Evolutionary conservation across 805 yeast species (phyloP).

Genomic region (Torulaspora quercuum): DNA sequence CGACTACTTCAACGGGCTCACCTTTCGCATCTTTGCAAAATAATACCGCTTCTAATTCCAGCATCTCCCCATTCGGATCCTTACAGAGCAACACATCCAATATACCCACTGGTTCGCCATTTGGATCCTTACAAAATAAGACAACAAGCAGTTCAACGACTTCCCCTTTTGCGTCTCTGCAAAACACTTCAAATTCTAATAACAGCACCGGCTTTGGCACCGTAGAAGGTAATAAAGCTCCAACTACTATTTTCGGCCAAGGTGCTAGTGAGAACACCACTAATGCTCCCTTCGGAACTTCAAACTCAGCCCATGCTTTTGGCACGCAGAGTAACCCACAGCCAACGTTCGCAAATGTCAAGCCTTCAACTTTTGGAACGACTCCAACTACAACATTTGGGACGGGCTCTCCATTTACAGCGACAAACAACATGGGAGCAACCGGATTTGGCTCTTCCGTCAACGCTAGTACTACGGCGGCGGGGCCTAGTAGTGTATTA

Average conservation of each 20-base stretch:
- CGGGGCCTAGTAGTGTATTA: conserved; percentile 8
- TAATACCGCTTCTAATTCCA: conserved; percentile 1
- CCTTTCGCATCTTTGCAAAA: conserved; percentile 9
- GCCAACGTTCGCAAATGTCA: too few species aligned
- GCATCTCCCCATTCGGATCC: conserved; percentile 14
- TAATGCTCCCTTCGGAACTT: conserved; percentile 6
- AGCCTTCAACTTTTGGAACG: too few species aligned
- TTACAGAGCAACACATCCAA: conserved; percentile 3
- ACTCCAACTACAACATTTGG: not conserved
- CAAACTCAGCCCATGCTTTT: conserved; percentile 1
- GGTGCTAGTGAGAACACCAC: too few species aligned
- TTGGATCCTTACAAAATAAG: conserved; percentile 4
- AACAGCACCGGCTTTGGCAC: too few species aligned
- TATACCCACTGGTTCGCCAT: not conserved
- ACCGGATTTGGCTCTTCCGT: conserved; percentile 3
- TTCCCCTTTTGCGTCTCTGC: conserved; percentile 3
- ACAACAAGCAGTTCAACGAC: not conserved
- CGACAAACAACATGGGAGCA: not conserved
- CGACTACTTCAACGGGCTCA: conserved; percentile 1
- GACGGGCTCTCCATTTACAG: not conserved
- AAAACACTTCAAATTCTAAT: too few species aligned
- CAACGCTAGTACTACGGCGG: not conserved
- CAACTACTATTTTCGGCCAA: too few species aligned
- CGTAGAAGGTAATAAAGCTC: too few species aligned
- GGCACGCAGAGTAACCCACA: conserved; percentile 4